Conservation (phyloP, 2,329 filamentous ascomycete species). For the Ascocoryne sarcoides region DNA sequence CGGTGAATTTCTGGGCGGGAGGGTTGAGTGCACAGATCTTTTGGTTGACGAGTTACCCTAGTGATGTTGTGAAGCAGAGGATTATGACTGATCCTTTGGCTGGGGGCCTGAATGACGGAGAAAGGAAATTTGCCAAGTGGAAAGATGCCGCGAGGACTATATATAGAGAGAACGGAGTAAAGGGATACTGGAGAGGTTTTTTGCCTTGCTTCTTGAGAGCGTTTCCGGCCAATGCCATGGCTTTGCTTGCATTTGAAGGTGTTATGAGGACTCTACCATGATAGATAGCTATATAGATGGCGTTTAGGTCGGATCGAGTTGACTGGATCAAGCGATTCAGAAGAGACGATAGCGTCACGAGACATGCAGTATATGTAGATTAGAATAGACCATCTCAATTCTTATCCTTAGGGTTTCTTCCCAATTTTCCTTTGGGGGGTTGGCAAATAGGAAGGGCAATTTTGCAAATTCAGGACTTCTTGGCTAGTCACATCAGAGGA, state of each 20-base stretch:
- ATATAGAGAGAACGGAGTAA: conserved; percentile 65
- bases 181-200: conserved; percentile 88
- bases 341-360: neutral
- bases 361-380: neutral
- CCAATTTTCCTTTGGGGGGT: neutral
- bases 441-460: neutral
- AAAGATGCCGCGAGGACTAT: conserved; percentile 69
- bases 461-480: neutral
- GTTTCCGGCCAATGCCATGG: conserved; percentile 93
- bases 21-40: conserved; percentile 89
- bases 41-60: conserved; percentile 87
- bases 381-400: neutral
- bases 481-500: too few species aligned
- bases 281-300: neutral
- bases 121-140: conserved; percentile 65
- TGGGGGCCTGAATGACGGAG: conserved; percentile 56
- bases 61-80: conserved; percentile 88
- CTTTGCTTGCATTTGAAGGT: conserved; percentile 85
- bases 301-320: neutral
- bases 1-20: conserved; percentile 95
- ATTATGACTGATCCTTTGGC: conserved; percentile 94
- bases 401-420: neutral
- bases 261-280: conserved; percentile 60
- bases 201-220: conserved; percentile 87
- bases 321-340: neutral